A percentile compares a stretch with the other conserved stretches of the same genome.
phyloP scores from a whole-genome alignment of 1,139 yeast genomes.

The Pichia sp. region DNA sequence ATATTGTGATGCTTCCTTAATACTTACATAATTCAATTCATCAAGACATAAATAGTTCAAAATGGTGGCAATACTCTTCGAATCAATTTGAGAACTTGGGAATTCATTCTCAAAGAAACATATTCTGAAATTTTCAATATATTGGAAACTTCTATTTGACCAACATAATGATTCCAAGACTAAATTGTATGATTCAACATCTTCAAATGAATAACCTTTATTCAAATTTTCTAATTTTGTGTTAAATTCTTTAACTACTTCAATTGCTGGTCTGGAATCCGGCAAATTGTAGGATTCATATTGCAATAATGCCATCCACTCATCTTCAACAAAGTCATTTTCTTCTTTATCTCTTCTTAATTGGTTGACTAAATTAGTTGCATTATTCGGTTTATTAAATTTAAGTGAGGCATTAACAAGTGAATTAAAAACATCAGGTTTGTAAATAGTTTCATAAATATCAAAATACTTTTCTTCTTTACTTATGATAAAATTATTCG shows the following conservation, averaged over 20 bases:
- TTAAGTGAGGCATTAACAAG: constrained; percentile 23
- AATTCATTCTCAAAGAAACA: constrained; percentile 22
- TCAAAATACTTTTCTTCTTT: neutral
- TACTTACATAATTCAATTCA: constrained; percentile 15
- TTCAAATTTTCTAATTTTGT: constrained; percentile 10
- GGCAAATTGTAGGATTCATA: constrained; percentile 15
- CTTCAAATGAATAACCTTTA: constrained; percentile 18
- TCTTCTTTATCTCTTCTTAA: constrained; percentile 11
- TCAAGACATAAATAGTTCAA: constrained; percentile 22
- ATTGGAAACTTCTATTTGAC: constrained; percentile 22
- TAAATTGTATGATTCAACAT: constrained; percentile 21
- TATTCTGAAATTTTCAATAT: constrained; percentile 20
- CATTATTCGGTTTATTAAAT: constrained; percentile 15
- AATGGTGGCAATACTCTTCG: constrained; percentile 26
- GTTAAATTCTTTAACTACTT: constrained; percentile 16
- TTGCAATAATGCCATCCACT: constrained; percentile 25
- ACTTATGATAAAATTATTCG: constrained; percentile 12
- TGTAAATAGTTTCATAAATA: constrained; percentile 10
- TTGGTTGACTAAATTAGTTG: constrained; percentile 13
- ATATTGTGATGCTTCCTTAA: constrained; percentile 28
- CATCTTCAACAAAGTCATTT: constrained; percentile 17
- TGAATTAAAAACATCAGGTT: constrained; percentile 25
- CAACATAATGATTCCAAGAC: constrained; percentile 24
- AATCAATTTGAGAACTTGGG: constrained; percentile 20
- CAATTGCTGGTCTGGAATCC: constrained; percentile 11